Conservation (phyloP, 1,284 basidiomycete genomes). For the Cystobasidium pallidum region DNA sequence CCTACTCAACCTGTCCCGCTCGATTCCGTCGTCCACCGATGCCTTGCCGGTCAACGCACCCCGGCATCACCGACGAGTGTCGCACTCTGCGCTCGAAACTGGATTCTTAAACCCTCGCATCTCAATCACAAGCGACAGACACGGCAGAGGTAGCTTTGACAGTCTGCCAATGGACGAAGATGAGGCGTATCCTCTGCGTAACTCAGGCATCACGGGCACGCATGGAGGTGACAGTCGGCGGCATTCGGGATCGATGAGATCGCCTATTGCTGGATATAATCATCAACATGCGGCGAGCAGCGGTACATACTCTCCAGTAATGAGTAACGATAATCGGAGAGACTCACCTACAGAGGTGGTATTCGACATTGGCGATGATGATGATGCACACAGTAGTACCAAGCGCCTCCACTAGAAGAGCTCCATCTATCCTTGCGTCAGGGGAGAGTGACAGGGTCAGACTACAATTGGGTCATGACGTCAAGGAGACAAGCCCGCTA, state of each 20-base stretch:
- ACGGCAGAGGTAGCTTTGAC: conserved; percentile 15
- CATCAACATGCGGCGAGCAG: conserved; percentile 31
- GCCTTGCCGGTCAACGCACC: neutral
- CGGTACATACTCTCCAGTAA: neutral
- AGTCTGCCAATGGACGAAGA: conserved; percentile 31
- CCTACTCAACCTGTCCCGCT: conserved; percentile 46
- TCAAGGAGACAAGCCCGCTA: too few species aligned
- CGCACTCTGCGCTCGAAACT: conserved; percentile 29
- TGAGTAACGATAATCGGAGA: conserved; percentile 11
- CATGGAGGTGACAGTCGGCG: conserved; percentile 2
- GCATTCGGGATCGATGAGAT: conserved; percentile 1
- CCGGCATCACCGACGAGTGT: conserved; percentile 19
- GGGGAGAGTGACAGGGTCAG: too few species aligned
- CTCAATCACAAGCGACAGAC: conserved; percentile 28
- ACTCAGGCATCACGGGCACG: neutral
- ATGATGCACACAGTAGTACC: neutral
- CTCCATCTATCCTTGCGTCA: too few species aligned
- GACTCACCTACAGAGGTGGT: conserved; percentile 9
- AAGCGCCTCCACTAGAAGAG: conserved; percentile 10
- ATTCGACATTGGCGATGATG: conserved; percentile 35
- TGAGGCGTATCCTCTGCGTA: conserved; percentile 34
- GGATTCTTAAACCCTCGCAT: conserved; percentile 40
- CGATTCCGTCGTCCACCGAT: conserved; percentile 18
- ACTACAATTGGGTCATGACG: too few species aligned
- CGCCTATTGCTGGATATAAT: conserved; percentile 35